These are phyloP conservation scores for Coemansia sp. DNA, from an alignment of 192 early-diverging fungal genomes.

Conservation along the genomic window DNA sequence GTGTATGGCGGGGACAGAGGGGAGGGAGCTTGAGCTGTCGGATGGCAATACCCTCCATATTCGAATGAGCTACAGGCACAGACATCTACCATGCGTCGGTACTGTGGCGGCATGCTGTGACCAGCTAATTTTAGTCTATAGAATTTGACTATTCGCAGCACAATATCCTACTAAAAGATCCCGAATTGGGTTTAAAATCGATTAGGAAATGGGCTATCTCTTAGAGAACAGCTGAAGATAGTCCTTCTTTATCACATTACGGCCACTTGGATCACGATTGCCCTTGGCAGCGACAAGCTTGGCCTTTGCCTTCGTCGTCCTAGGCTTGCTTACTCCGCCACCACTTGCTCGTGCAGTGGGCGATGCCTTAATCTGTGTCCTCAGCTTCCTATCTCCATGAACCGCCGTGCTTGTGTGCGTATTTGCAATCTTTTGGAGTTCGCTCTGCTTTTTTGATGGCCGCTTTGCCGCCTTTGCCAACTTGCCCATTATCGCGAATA, in stretches of 20 bases:
- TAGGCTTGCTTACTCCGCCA: conserved; percentile 35
- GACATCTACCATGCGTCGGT: no score
- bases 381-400: no score
- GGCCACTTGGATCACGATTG: neutral
- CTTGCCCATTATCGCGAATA: conserved; percentile 57
- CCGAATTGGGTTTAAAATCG: no score
- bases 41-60: no score
- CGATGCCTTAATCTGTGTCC: neutral
- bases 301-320: conserved; percentile 26
- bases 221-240: conserved; percentile 40
- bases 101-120: no score
- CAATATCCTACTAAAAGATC: no score
- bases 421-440: conserved; percentile 29
- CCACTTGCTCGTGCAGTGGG: conserved; percentile 11
- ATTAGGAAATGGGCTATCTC: neutral
- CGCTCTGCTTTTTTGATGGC: conserved; percentile 66
- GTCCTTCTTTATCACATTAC: conserved; percentile 13
- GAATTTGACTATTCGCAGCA: no score
- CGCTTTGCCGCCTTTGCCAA: conserved; percentile 71
- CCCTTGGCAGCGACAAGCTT: conserved; percentile 21
- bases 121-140: no score
- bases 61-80: no score
- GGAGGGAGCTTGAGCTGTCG: no score
- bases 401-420: neutral
- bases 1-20: no score